Percentiles rank a stretch among this genome's conserved stretches.
Conservation (phyloP, 805 yeast species). For the Candida cerambycidarum region DNA sequence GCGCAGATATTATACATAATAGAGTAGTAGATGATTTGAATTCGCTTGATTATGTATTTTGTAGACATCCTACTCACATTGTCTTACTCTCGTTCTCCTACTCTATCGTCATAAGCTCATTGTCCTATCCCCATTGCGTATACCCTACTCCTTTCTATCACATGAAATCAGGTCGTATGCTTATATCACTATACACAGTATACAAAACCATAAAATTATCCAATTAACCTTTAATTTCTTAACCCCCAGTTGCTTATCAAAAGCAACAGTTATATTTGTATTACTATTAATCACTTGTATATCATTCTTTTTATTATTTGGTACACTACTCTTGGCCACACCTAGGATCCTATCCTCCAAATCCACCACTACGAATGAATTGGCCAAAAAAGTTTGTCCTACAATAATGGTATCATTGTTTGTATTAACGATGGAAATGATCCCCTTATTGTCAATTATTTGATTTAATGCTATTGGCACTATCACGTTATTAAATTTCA, state of each 20-base stretch:
- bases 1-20: no score
- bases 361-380: slow-evolving; percentile 66
- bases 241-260: not conserved
- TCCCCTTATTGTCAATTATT: slow-evolving; percentile 6
- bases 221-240: no score
- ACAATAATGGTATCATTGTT: slow-evolving; percentile 22
- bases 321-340: slow-evolving; percentile 24
- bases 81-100: no score
- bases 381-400: slow-evolving; percentile 66
- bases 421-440: slow-evolving; percentile 1
- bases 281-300: slow-evolving; percentile 20
- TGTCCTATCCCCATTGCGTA: no score
- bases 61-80: no score
- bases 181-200: not conserved
- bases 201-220: not conserved
- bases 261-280: not conserved
- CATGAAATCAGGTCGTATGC: no score
- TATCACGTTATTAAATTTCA: slow-evolving; percentile 1
- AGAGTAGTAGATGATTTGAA: no score
- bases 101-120: no score
- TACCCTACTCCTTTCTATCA: no score
- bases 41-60: no score
- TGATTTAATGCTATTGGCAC: slow-evolving; percentile 5
- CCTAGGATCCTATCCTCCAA: slow-evolving; percentile 56
- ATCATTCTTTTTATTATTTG: slow-evolving; percentile 26